phyloP scores from a whole-genome alignment of 2,329 filamentous ascomycete genomes.

The Eurotiales sp. region DNA sequence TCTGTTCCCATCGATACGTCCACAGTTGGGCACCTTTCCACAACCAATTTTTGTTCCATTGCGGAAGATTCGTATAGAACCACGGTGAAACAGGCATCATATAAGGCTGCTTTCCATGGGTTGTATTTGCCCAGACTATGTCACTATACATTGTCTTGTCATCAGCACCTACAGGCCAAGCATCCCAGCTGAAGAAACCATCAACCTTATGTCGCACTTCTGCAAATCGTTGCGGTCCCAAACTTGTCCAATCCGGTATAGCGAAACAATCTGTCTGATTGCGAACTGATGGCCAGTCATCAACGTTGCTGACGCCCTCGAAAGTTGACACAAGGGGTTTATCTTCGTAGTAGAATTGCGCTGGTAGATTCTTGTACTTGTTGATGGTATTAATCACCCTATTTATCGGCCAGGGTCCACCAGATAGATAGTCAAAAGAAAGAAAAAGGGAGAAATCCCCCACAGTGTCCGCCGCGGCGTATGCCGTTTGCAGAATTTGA shows the following conservation, averaged over 20 bases:
- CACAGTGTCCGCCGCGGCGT: conserved; percentile 22
- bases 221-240: conserved; percentile 27
- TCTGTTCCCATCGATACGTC: conserved; percentile 57
- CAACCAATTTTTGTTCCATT: conserved; percentile 60
- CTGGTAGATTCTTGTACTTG: conserved; percentile 21
- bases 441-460: conserved; percentile 33
- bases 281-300: conserved; percentile 37
- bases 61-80: conserved; percentile 56
- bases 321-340: conserved; percentile 42
- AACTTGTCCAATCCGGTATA: conserved; percentile 45
- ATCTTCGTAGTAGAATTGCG: conserved; percentile 27
- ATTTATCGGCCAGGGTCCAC: conserved; percentile 28
- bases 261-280: conserved; percentile 37
- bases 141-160: conserved; percentile 38
- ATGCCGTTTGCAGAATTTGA: conserved; percentile 21
- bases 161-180: conserved; percentile 38
- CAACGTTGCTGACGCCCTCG: conserved; percentile 40
- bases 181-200: conserved; percentile 42
- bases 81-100: conserved; percentile 57
- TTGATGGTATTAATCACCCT: conserved; percentile 25
- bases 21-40: conserved; percentile 60
- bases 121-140: conserved; percentile 35
- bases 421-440: conserved; percentile 36
- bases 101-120: conserved; percentile 36
- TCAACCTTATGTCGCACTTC: conserved; percentile 30